These are phyloP conservation scores for Mucor lusitanicus DNA, from an alignment of 371 early-diverging fungal genomes.

Conservation along the genomic window DNA sequence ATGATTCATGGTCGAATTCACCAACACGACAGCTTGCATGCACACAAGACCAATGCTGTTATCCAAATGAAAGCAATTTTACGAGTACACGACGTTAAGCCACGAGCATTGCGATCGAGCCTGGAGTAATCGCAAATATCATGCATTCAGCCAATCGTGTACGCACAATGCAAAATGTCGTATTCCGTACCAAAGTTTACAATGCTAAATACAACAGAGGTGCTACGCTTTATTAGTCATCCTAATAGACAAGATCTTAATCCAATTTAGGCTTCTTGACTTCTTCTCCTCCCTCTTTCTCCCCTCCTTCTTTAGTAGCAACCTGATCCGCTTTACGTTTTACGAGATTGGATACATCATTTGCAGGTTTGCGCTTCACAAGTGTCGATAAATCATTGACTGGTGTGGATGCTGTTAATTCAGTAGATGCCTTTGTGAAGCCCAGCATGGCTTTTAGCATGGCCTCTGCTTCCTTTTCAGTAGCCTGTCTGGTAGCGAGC, in stretches of 20 bases:
- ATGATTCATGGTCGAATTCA: no score
- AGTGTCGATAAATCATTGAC: conserved; percentile 48
- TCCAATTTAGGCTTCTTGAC: background rate
- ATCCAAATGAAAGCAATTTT: no score
- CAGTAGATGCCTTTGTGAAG: background rate
- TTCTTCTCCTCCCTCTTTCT: background rate
- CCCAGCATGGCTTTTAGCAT: conserved; percentile 33
- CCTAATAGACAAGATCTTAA: background rate
- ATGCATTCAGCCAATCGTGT: no score
- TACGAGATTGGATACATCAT: background rate
- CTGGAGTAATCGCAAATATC: no score
- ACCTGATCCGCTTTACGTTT: background rate
- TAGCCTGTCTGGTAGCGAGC: conserved; percentile 35
- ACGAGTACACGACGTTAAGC: no score
- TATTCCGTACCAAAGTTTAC: no score
- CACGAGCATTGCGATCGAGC: no score
- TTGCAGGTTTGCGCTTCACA: conserved; percentile 39
- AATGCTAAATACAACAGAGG: no score
- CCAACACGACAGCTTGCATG: no score
- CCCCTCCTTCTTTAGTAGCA: background rate
- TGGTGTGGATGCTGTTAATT: conserved; percentile 19
- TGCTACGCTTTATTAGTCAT: background rate
- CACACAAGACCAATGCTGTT: no score
- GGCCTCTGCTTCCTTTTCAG: conserved; percentile 42
- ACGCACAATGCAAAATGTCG: no score